Percentiles rank a stretch among this genome's conserved stretches.
phyloP scores from a whole-genome alignment of 2,329 filamentous ascomycete species.

The Gremmenia infestans region DNA sequence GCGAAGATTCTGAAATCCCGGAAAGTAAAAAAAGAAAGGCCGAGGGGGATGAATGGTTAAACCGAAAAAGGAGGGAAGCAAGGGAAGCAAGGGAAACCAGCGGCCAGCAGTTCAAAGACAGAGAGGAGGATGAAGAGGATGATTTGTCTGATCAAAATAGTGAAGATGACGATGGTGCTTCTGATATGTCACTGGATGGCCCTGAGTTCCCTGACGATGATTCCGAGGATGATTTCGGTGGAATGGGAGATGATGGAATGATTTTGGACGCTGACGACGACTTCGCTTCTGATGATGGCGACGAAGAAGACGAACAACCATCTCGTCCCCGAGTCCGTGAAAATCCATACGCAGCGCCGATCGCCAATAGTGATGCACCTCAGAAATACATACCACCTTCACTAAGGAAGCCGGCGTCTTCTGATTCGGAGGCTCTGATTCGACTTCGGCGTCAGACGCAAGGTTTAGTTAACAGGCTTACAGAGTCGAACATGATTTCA shows the following conservation, averaged over 20 bases:
- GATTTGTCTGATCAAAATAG: slow-evolving; percentile 19
- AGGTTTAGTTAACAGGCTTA: slow-evolving; percentile 86
- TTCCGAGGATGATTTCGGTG: slow-evolving; percentile 21
- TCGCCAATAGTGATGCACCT: slow-evolving; percentile 40
- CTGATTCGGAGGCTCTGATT: slow-evolving; percentile 60
- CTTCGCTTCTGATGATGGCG: slow-evolving; percentile 35
- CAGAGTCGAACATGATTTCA: slow-evolving; percentile 81
- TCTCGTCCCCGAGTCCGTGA: slow-evolving; percentile 53
- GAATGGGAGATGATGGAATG: slow-evolving; percentile 34
- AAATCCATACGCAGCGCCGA: slow-evolving; percentile 84
- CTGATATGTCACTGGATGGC: slow-evolving; percentile 28
- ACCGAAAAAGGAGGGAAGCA: slow-evolving; percentile 50
- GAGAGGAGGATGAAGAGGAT: slow-evolving; percentile 12
- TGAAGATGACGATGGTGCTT: slow-evolving; percentile 30
- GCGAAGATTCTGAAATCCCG: slow-evolving; percentile 40
- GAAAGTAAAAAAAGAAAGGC: slow-evolving; percentile 52
- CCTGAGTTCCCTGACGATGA: slow-evolving; percentile 29
- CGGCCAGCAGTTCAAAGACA: neutral
- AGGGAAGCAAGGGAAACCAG: slow-evolving; percentile 36
- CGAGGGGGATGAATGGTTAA: slow-evolving; percentile 56
- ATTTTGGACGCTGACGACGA: slow-evolving; percentile 36
- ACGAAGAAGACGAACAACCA: slow-evolving; percentile 29
- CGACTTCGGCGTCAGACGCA: slow-evolving; percentile 77
- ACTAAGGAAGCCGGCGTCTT: slow-evolving; percentile 57
- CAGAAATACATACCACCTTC: slow-evolving; percentile 90